These are phyloP conservation scores for Lonicera japonica DNA, from an alignment of 129 eudicot genomes.

Conservation along the genomic window DNA sequence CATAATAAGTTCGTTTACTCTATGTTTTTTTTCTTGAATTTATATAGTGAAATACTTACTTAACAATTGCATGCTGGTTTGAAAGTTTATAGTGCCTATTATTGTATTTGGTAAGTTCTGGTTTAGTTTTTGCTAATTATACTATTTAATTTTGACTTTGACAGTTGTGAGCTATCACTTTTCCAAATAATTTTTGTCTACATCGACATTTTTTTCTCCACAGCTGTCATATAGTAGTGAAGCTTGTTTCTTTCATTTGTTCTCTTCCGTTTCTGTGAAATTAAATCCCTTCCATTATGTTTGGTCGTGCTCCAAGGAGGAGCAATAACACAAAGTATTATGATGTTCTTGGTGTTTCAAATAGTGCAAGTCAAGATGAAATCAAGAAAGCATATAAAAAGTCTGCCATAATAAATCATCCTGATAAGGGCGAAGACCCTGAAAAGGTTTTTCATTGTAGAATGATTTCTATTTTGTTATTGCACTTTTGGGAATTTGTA, in stretches of 20 bases:
- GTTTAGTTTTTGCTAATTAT: no score
- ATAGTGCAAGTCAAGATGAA: constrained; percentile 61
- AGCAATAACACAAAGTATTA: constrained; percentile 66
- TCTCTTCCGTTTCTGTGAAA: constrained; percentile 10
- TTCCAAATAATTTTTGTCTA: background rate
- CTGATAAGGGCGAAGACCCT: constrained; percentile 94
- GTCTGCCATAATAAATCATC: constrained; percentile 82
- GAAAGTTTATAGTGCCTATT: no score
- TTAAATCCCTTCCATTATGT: constrained; percentile 40
- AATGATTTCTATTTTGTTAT: constrained; percentile 1
- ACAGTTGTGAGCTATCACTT: no score
- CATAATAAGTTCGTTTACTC: no score
- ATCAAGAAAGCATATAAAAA: constrained; percentile 78
- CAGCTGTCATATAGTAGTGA: background rate
- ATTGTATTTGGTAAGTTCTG: no score
- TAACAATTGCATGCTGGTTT: no score
- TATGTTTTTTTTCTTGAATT: no score
- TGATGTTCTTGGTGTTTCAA: constrained; percentile 68
- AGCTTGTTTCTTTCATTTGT: background rate
- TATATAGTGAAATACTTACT: no score
- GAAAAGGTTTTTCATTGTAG: constrained; percentile 50
- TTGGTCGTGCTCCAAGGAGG: constrained; percentile 68
- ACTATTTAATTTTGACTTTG: no score
- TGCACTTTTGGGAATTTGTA: background rate
- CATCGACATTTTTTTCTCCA: background rate